A percentile compares a stretch with the other conserved stretches of the same genome.
phyloP scores from a whole-genome alignment of 2,329 filamentous ascomycete species.

The Trichoderma breve region DNA sequence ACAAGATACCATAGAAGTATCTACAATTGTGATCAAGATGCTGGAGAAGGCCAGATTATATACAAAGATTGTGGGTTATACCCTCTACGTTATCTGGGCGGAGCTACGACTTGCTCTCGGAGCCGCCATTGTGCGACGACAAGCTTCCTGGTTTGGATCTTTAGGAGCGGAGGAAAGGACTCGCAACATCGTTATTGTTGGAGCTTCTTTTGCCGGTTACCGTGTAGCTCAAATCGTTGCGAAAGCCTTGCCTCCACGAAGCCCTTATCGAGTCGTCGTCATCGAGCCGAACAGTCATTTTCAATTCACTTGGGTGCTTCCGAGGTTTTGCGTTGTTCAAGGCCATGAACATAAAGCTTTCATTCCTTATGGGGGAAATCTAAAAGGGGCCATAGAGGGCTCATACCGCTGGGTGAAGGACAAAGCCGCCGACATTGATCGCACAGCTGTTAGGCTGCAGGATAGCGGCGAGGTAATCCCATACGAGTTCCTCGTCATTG shows the following conservation, averaged over 20 bases:
- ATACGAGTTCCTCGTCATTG: slow-evolving; percentile 57
- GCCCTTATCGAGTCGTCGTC: slow-evolving; percentile 50
- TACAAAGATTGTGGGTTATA: slow-evolving; percentile 30
- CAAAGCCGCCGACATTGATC: slow-evolving; percentile 39
- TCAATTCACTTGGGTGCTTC: slow-evolving; percentile 60
- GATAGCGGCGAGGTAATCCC: slow-evolving; percentile 43
- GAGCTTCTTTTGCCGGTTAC: slow-evolving; percentile 58
- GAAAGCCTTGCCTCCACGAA: slow-evolving; percentile 46
- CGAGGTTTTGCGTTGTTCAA: slow-evolving; percentile 56
- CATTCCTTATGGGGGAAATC: slow-evolving; percentile 53
- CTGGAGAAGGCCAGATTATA: slow-evolving; percentile 33
- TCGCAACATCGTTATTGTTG: slow-evolving; percentile 53
- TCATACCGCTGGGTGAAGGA: slow-evolving; percentile 43
- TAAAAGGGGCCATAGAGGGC: slow-evolving; percentile 36
- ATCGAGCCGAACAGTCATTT: slow-evolving; percentile 61
- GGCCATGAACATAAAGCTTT: slow-evolving; percentile 57
- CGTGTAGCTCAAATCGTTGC: slow-evolving; percentile 48
- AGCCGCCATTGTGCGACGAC: slow-evolving; percentile 21
- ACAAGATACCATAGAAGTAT: background rate
- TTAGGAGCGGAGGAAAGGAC: slow-evolving; percentile 27
- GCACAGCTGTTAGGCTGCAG: slow-evolving; percentile 38
- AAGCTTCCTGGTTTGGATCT: slow-evolving; percentile 19
- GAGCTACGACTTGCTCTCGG: slow-evolving; percentile 25
- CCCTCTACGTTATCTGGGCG: slow-evolving; percentile 26
- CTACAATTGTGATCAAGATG: slow-evolving; percentile 21